Evolutionary conservation across 1,139 yeast genomes (phyloP).

Genomic region (Pichia sp.): DNA sequence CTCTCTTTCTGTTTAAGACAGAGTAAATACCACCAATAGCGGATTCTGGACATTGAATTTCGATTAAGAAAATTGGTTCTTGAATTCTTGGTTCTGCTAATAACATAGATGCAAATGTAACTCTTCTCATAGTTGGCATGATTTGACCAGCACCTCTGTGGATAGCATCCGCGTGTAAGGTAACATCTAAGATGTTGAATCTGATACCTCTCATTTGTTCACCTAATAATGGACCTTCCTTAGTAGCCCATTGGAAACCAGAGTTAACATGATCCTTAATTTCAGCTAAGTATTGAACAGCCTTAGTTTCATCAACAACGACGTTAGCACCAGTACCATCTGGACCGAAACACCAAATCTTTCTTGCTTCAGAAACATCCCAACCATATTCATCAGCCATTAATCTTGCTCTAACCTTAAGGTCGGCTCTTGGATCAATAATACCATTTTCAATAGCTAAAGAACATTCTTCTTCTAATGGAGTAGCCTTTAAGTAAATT

Average conservation of each 20-base stretch:
- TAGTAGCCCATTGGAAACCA: slow-evolving; percentile 99
- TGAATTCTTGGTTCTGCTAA: slow-evolving; percentile 98
- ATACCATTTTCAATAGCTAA: slow-evolving; percentile 89
- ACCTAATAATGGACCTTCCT: slow-evolving; percentile 98
- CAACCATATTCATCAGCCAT: slow-evolving; percentile 99
- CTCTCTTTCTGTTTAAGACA: slow-evolving; percentile 99
- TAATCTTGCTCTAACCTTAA: slow-evolving; percentile 98
- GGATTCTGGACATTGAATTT: slow-evolving; percentile 98
- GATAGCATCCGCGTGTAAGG: slow-evolving; percentile 99
- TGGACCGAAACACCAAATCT: slow-evolving; percentile 99
- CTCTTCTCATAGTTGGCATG: slow-evolving; percentile 99
- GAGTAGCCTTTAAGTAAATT: slow-evolving; percentile 96
- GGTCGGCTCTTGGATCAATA: slow-evolving; percentile 93
- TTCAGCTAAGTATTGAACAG: slow-evolving; percentile 98
- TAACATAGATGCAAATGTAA: slow-evolving; percentile 94
- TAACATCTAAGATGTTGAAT: slow-evolving; percentile 97
- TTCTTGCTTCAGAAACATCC: slow-evolving; percentile 99
- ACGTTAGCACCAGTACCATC: slow-evolving; percentile 98
- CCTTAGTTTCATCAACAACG: slow-evolving; percentile 99
- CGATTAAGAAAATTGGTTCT: slow-evolving; percentile 99
- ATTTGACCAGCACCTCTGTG: slow-evolving; percentile 99
- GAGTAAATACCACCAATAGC: slow-evolving; percentile 99
- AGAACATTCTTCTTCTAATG: slow-evolving; percentile 89
- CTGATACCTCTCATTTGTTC: slow-evolving; percentile 95
- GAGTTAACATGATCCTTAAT: slow-evolving; percentile 99